phyloP scores from a whole-genome alignment of 495 filamentous ascomycete genomes.

The Parathielavia appendiculata region DNA sequence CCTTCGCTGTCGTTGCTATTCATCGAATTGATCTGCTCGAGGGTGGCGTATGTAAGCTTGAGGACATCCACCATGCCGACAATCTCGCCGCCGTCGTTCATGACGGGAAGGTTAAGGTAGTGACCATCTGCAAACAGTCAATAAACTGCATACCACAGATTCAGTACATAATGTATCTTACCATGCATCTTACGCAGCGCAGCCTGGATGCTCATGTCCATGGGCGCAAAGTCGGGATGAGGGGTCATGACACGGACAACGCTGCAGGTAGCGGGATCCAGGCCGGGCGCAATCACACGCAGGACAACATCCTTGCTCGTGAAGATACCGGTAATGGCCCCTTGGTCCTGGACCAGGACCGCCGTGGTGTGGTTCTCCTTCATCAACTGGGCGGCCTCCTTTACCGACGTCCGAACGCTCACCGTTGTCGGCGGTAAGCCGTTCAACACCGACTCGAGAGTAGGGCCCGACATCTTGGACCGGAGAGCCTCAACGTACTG shows the following conservation, averaged over 20 bases:
- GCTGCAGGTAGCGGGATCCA: slow-evolving; percentile 92
- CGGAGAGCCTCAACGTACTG: slow-evolving; percentile 96
- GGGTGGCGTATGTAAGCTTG: slow-evolving; percentile 94
- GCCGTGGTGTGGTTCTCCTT: slow-evolving; percentile 98
- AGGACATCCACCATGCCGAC: slow-evolving; percentile 99
- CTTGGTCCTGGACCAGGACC: slow-evolving; percentile 92
- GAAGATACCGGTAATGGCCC: slow-evolving; percentile 97
- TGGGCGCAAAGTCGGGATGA: slow-evolving; percentile 95
- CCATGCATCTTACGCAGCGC: slow-evolving; percentile 98
- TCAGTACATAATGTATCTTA: slow-evolving; percentile 37
- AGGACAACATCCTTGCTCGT: slow-evolving; percentile 99
- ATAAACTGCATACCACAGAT: neutral
- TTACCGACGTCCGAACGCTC: slow-evolving; percentile 90
- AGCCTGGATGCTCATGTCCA: slow-evolving; percentile 98
- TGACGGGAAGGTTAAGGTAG: slow-evolving; percentile 95
- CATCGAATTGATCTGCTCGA: slow-evolving; percentile 81
- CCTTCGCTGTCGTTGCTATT: slow-evolving; percentile 80
- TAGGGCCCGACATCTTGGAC: slow-evolving; percentile 96
- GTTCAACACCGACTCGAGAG: slow-evolving; percentile 88
- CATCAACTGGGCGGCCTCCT: slow-evolving; percentile 90
- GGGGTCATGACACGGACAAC: slow-evolving; percentile 98
- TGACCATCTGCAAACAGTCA: slow-evolving; percentile 68
- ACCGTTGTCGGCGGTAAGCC: slow-evolving; percentile 90
- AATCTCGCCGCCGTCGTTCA: slow-evolving; percentile 96
- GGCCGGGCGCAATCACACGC: slow-evolving; percentile 92